Base-by-base conservation (phyloP, 2,329 filamentous ascomycete genomes). In the Colletotrichum musae region DNA sequence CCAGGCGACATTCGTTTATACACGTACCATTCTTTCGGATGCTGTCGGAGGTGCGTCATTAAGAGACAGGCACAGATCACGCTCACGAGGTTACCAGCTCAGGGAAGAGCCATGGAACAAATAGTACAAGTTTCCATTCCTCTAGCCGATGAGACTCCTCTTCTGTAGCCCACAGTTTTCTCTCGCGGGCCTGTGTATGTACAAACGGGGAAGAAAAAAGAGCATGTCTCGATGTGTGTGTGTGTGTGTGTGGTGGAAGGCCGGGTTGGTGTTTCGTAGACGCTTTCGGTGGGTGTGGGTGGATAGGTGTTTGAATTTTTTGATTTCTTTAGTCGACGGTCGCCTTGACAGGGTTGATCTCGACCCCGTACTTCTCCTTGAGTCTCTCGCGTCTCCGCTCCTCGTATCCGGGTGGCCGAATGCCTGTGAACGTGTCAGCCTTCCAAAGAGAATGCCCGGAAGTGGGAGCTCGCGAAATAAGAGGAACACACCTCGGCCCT, bases 321-420 rank as follows among this genome's bases (percentile, higher is more conserved):
- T 51, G 61, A 52, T 57, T 63, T 53, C 32, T 75, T 71, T 76
- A 80, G 72, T 88, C 83, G 72, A 81, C 79, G 56, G 81, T 83
- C 51, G 87, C 85, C 67, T 81, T 87, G 73, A 91, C 88, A 64
- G 90, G 88, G 77, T 92, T 89, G 77, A 97, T 91, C 73, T 97
- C 94, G 77, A 97, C 89, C 68, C 94, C 94, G 77, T 97, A 97
- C 81, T 91, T 93, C 82, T 94, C 91, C 88, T 93, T 91, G 80
- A 98, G 87, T 75, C 93, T 88, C 84, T 94, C 86, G 73, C 90
- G 89, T 80, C 95, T 91, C 80, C 95, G 88, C 85, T 97, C 93
- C 75, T 93, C 92, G 78, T 96, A 97, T 59, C 94, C 94, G 16
- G 93, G 91, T 48, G 89, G 92, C 74, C 91, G 87, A 75, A 97